Evolutionary conservation across 129 eudicot genomes (phyloP).

Genomic region (Tagetes erecta): DNA sequence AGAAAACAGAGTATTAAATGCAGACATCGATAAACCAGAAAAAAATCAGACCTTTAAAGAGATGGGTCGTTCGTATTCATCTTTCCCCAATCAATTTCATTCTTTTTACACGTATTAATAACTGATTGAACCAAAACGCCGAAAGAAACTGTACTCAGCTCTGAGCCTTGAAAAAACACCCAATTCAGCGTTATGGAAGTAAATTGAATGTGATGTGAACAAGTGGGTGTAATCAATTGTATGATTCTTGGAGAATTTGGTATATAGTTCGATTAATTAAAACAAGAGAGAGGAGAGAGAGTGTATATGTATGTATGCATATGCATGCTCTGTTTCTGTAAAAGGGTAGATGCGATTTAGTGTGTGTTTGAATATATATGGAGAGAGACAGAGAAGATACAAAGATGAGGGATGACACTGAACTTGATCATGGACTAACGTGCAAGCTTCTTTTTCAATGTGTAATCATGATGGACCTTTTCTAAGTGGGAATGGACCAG

Average conservation of each 20-base stretch:
- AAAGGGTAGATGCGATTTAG: conserved; percentile 17
- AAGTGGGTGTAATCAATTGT: not conserved
- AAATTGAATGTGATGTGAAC: no score
- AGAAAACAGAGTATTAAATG: conserved; percentile 30
- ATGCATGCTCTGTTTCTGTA: conserved; percentile 10
- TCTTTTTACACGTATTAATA: conserved; percentile 34
- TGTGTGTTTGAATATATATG: not conserved
- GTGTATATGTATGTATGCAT: not conserved
- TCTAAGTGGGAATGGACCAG: not conserved
- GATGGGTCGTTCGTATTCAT: conserved; percentile 21
- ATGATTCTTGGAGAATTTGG: conserved; percentile 10
- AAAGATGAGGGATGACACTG: conserved; percentile 8
- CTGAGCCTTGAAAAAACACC: conserved; percentile 15
- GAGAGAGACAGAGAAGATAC: not conserved
- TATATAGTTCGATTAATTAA: conserved; percentile 12
- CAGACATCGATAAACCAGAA: not conserved
- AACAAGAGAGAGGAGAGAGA: not conserved
- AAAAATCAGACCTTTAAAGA: conserved; percentile 39
- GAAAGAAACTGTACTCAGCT: no score
- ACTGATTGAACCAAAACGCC: not conserved
- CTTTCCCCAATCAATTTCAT: conserved; percentile 20
- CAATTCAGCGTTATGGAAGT: conserved; percentile 19
- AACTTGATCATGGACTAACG: conserved; percentile 39
- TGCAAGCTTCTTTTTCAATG: conserved; percentile 32
- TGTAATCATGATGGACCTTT: conserved; percentile 34